phyloP scores from a whole-genome alignment of 2,329 filamentous ascomycete species.

The Xylaria sp. region DNA sequence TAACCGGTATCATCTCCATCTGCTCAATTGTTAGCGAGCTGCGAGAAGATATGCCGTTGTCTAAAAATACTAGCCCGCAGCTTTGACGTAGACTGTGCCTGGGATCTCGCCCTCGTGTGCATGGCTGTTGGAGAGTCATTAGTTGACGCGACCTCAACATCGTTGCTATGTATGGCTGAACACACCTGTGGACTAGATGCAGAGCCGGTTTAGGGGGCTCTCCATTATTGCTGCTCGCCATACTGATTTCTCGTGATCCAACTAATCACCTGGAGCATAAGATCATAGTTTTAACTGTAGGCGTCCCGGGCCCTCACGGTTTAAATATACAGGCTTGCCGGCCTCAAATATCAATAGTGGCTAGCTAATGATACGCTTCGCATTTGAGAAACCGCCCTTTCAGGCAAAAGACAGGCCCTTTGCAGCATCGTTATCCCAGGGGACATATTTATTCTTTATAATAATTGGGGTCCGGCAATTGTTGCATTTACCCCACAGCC shows the following conservation, averaged over 20 bases:
- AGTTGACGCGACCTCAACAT: not conserved
- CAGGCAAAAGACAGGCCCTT: conserved; percentile 24
- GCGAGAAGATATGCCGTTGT: not conserved
- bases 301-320: not conserved
- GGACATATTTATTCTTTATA: conserved; percentile 25
- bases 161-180: not conserved
- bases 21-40: conserved; percentile 32
- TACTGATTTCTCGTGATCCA: conserved; percentile 1
- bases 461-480: conserved; percentile 16
- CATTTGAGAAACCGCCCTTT: conserved; percentile 6
- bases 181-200: conserved; percentile 28
- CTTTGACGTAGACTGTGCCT: conserved; percentile 64
- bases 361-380: not conserved
- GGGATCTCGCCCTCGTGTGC: conserved; percentile 66
- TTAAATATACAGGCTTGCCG: conserved; percentile 4
- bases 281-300: not conserved
- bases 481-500: conserved; percentile 42
- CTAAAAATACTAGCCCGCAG: conserved; percentile 41
- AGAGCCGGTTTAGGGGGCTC: not conserved
- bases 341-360: not conserved
- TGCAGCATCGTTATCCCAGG: not conserved
- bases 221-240: conserved; percentile 9
- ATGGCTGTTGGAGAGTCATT: conserved; percentile 47
- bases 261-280: not conserved
- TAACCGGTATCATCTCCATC: conserved; percentile 69